A percentile compares a stretch with the other conserved stretches of the same genome.
Conservation (phyloP, 805 yeast genomes). For the Saccharomyces jurei region DNA sequence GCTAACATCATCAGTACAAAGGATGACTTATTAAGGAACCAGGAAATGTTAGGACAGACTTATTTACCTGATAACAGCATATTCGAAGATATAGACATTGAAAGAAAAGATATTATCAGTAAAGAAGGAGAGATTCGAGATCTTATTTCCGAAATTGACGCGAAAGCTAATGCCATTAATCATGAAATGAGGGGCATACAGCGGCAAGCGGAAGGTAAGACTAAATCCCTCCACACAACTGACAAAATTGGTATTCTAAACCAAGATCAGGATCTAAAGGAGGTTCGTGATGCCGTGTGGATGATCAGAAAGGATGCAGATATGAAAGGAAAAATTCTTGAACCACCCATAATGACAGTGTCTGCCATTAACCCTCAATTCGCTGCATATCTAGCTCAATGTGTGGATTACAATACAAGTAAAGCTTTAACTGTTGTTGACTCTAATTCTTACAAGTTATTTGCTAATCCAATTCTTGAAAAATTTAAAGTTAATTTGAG, state of each 20-base stretch:
- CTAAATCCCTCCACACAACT: conserved; percentile 34
- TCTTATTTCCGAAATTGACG: conserved; percentile 22
- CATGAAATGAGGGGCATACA: conserved; percentile 34
- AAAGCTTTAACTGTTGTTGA: conserved; percentile 57
- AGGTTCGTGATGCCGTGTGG: conserved; percentile 28
- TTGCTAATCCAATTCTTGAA: conserved; percentile 39
- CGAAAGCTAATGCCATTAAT: conserved; percentile 30
- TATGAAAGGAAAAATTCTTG: conserved; percentile 43
- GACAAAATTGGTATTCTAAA: conserved; percentile 48
- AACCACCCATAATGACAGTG: conserved; percentile 68
- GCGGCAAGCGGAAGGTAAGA: conserved; percentile 30
- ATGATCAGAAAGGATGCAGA: conserved; percentile 30
- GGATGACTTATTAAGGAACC: conserved; percentile 6
- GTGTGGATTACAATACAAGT: conserved; percentile 45
- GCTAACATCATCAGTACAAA: conserved; percentile 8
- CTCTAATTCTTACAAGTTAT: conserved; percentile 39
- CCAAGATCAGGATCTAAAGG: conserved; percentile 23
- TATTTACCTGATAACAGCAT: conserved; percentile 12
- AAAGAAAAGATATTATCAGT: conserved; percentile 21
- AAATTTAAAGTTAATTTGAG: conserved; percentile 49
- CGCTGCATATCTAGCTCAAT: conserved; percentile 50
- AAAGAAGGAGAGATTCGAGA: conserved; percentile 11
- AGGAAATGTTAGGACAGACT: conserved; percentile 5
- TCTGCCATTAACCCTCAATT: conserved; percentile 41
- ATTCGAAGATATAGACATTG: conserved; percentile 9